Evolutionary conservation across 2,329 filamentous ascomycete genomes (phyloP).

Genomic region (Aspergillus brasiliensis): DNA sequence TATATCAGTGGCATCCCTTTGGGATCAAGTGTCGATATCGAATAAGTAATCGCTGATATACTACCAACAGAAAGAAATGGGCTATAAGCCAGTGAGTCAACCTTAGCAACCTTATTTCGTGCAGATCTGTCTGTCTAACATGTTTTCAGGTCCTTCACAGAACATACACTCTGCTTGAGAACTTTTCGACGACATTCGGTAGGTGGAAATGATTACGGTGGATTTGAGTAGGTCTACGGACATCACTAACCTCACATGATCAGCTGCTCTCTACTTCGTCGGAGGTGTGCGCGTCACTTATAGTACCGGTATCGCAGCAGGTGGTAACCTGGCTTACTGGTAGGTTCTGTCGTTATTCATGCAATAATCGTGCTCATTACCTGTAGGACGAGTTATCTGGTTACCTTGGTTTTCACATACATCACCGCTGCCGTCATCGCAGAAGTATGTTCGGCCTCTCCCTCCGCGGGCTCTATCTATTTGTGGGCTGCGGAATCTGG

Average conservation of each 20-base stretch:
- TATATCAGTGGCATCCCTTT: slow-evolving; percentile 1
- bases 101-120: not conserved
- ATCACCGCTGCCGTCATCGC: slow-evolving; percentile 63
- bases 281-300: slow-evolving; percentile 63
- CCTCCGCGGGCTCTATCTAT: slow-evolving; percentile 62
- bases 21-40: not conserved
- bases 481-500: slow-evolving; percentile 64
- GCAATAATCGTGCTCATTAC: not conserved
- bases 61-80: slow-evolving; percentile 49
- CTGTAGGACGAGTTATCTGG: slow-evolving; percentile 59
- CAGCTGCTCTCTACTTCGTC: slow-evolving; percentile 63
- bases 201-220: slow-evolving; percentile 18
- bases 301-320: slow-evolving; percentile 63
- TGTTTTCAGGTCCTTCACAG: slow-evolving; percentile 56
- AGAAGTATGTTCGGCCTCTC: slow-evolving; percentile 62
- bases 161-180: slow-evolving; percentile 60
- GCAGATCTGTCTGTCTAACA: slow-evolving; percentile 18
- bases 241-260: slow-evolving; percentile 9
- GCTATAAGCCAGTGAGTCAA: slow-evolving; percentile 56
- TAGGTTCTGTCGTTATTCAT: slow-evolving; percentile 25
- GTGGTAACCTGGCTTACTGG: slow-evolving; percentile 64
- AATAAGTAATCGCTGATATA: slow-evolving; percentile 19
- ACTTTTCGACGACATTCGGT: slow-evolving; percentile 63
- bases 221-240: slow-evolving; percentile 39
- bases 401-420: slow-evolving; percentile 62